phyloP scores from a whole-genome alignment of 2,329 filamentous ascomycete genomes.

The Purpureocillium takamizusanense region DNA sequence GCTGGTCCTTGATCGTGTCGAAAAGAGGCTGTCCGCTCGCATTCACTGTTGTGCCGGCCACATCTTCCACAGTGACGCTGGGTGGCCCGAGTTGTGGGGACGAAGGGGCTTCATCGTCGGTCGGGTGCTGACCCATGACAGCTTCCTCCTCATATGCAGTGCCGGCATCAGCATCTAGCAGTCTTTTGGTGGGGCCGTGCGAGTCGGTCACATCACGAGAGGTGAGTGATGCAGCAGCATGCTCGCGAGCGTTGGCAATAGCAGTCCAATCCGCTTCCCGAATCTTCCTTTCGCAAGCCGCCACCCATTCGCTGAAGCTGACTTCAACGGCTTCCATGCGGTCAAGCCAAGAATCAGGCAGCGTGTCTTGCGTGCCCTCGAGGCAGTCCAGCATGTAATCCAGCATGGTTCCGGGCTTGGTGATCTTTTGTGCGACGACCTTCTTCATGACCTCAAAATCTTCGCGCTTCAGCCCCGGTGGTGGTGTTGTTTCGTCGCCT shows the following conservation, averaged over 20 bases:
- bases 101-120: neutral
- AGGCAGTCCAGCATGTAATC: conserved; percentile 82
- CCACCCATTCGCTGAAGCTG: conserved; percentile 72
- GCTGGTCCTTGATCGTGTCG: conserved; percentile 3
- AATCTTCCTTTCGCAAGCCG: conserved; percentile 66
- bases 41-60: neutral
- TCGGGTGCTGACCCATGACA: conserved; percentile 1
- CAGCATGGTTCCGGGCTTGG: conserved; percentile 59
- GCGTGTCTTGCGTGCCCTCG: conserved; percentile 72
- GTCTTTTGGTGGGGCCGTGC: neutral
- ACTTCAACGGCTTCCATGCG: conserved; percentile 72
- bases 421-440: conserved; percentile 60
- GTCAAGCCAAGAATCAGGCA: conserved; percentile 84
- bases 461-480: conserved; percentile 26
- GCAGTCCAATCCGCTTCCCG: conserved; percentile 50
- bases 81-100: neutral
- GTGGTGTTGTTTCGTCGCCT: conserved; percentile 7
- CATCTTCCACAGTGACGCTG: neutral
- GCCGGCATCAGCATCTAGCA: neutral
- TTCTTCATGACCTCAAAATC: conserved; percentile 50
- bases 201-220: neutral
- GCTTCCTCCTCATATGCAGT: neutral
- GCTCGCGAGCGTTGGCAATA: neutral
- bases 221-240: neutral
- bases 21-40: no score